Conservation (phyloP, 352 stramenopile species). For the Phytophthora litchii region DNA sequence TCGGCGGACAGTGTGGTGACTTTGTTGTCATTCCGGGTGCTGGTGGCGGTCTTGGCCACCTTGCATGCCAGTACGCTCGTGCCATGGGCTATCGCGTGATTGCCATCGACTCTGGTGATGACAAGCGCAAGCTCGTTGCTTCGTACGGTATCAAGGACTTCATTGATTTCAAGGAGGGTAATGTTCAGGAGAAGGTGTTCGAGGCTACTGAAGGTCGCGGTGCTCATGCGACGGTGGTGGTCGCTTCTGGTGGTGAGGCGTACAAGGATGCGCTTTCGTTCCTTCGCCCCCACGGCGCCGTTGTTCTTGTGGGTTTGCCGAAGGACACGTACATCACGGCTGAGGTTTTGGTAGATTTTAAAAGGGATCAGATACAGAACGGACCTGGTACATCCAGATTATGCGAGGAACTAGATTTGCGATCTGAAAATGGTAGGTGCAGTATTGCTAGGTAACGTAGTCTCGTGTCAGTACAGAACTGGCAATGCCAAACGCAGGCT, state of each 20-base stretch:
- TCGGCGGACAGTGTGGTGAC: slow-evolving; percentile 41
- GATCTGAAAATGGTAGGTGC: too few species aligned
- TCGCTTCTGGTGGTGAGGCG: slow-evolving; percentile 62
- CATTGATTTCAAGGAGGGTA: slow-evolving; percentile 67
- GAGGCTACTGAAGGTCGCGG: slow-evolving; percentile 45
- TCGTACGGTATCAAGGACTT: slow-evolving; percentile 74
- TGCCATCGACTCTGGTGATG: slow-evolving; percentile 64
- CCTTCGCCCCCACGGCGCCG: slow-evolving; percentile 65
- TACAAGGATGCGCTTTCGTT: slow-evolving; percentile 60
- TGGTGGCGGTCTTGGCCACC: slow-evolving; percentile 77
- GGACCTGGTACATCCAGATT: too few species aligned
- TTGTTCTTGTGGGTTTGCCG: slow-evolving; percentile 72
- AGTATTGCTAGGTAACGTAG: too few species aligned
- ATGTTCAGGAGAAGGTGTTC: slow-evolving; percentile 48
- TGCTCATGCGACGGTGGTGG: slow-evolving; percentile 71
- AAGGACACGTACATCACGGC: slow-evolving; percentile 51
- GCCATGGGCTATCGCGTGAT: slow-evolving; percentile 74
- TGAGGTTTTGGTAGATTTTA: too few species aligned
- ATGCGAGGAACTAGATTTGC: too few species aligned
- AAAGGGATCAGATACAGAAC: too few species aligned
- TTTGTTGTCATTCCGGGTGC: slow-evolving; percentile 63
- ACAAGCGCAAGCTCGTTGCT: slow-evolving; percentile 64
- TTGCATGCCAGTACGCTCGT: slow-evolving; percentile 76
- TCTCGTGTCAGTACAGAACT: too few species aligned
- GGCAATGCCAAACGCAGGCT: too few species aligned